Evolutionary conservation across 75 land plant genomes (phyloP), one percentile per base, ranked within the genome.

Genomic region (Picea sitchensis): DNA sequence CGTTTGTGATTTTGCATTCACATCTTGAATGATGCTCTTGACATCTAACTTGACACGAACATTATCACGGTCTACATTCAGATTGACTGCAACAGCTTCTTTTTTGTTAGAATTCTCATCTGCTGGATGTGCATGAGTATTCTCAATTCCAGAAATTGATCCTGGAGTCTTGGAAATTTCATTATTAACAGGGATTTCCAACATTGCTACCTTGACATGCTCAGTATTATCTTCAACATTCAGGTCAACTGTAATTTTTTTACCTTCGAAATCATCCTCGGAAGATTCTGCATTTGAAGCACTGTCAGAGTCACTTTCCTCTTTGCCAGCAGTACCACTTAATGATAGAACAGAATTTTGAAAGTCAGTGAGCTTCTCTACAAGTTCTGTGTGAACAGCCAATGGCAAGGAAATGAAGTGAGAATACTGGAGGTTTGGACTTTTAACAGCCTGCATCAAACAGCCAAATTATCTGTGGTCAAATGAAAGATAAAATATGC

Each of bases 351-450:
- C 83, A 64, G 87, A 82, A 51, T 91, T 91, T 79, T 91, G 98
- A 69, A 96, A 96, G 73, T 78, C 62, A 59, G 67, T 60, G 15
- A 96, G 89, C 78, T 91, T 89, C 56, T 91, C 92, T 67, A 94
- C 88, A 71, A 96, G 84, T 47, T 76, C 87, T 77, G 93, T 82
- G 80, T 94, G 86, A 63, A 86, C 71, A 73, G 93, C 92, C 84
- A 96, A 82, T 71, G 99, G 99, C 59, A 96, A 85, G 65, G 99
- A 96, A n/a, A 96, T 76, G 72, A 96, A 96, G 81, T 96, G 99
- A 54, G 95, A 85, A 79, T 89, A 96, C 75, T 90, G 88, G 58
- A 96, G 86, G 54, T 59, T 84, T 61, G 87, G 91, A 62, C 88
- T 84, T 60, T 89, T 83, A 61, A 90, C 87, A 47, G 84, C 92